A percentile compares a stretch with the other conserved stretches of the same genome.
Evolutionary conservation across 257 asterid genomes (phyloP).

Genomic region (Gentiana dahurica): DNA sequence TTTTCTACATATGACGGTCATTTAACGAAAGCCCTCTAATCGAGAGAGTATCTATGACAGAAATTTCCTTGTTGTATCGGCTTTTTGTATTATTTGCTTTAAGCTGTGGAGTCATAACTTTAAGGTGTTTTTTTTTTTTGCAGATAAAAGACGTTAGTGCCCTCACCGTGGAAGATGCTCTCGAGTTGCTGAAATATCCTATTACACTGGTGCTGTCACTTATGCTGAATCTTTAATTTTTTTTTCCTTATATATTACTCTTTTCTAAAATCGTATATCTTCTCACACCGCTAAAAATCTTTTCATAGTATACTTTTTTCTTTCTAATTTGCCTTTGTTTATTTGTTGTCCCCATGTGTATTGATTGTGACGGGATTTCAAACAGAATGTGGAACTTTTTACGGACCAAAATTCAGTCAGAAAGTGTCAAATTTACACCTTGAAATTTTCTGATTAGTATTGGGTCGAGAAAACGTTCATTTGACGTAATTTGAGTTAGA

Average conservation of each 20-base stretch:
- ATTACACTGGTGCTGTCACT: constrained; percentile 44
- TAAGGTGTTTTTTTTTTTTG: constrained; percentile 5
- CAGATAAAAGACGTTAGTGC: constrained; percentile 55
- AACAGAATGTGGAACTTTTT: too few species aligned
- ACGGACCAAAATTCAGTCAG: too few species aligned
- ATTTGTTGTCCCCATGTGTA: neutral
- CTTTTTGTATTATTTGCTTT: too few species aligned
- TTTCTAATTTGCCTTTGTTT: neutral
- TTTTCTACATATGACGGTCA: neutral
- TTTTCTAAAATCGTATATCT: too few species aligned
- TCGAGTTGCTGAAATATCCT: constrained; percentile 76
- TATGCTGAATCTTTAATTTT: constrained; percentile 5
- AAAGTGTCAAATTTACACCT: too few species aligned
- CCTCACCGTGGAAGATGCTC: constrained; percentile 68
- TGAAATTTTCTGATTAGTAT: too few species aligned
- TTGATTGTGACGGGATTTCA: too few species aligned
- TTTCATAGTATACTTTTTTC: constrained; percentile 1
- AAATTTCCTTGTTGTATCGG: neutral
- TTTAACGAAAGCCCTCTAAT: neutral
- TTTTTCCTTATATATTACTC: neutral
- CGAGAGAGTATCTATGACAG: too few species aligned
- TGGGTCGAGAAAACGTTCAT: too few species aligned
- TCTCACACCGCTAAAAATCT: too few species aligned
- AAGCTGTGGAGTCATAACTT: constrained; percentile 4
- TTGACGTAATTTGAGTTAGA: too few species aligned